Percentiles rank a stretch among this genome's conserved stretches.
These are phyloP conservation scores for Prunus mira DNA, from an alignment of 306 rosid species.

Conservation along the genomic window DNA sequence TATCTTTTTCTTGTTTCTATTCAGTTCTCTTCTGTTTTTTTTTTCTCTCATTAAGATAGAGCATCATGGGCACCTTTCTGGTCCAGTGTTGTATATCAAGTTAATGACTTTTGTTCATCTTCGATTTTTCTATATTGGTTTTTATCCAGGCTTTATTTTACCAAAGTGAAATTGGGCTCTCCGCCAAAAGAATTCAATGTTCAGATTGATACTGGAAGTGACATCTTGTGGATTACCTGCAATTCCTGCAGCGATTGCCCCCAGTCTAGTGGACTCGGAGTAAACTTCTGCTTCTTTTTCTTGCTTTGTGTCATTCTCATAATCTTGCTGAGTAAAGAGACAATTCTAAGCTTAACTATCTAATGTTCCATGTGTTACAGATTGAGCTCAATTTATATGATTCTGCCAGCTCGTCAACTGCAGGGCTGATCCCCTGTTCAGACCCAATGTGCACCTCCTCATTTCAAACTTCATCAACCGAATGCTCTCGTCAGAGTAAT, in stretches of 20 bases:
- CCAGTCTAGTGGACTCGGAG: conserved; percentile 82
- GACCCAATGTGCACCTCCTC: conserved; percentile 69
- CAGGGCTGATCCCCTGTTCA: conserved; percentile 58
- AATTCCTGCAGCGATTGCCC: conserved; percentile 85
- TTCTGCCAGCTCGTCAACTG: conserved; percentile 60
- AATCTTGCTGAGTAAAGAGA: conserved; percentile 14
- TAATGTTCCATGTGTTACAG: conserved; percentile 42
- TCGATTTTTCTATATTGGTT: conserved; percentile 15
- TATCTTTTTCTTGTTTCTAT: conserved; percentile 16
- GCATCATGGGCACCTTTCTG: background rate
- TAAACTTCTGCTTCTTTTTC: conserved; percentile 31
- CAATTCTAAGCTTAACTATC: background rate
- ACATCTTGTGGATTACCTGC: conserved; percentile 91
- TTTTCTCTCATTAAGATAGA: background rate
- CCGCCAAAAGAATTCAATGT: conserved; percentile 89
- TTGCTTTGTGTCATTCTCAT: conserved; percentile 2
- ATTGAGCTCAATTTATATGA: conserved; percentile 81
- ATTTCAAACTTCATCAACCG: conserved; percentile 51
- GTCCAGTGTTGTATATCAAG: background rate
- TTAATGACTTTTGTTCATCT: background rate
- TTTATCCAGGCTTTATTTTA: conserved; percentile 70
- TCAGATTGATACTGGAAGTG: conserved; percentile 95
- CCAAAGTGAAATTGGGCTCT: conserved; percentile 85
- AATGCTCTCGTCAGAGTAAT: conserved; percentile 64
- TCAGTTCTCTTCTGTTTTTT: conserved; percentile 3